Base-by-base conservation (phyloP, 768 basidiomycete genomes). In the Astraeus odoratus region DNA sequence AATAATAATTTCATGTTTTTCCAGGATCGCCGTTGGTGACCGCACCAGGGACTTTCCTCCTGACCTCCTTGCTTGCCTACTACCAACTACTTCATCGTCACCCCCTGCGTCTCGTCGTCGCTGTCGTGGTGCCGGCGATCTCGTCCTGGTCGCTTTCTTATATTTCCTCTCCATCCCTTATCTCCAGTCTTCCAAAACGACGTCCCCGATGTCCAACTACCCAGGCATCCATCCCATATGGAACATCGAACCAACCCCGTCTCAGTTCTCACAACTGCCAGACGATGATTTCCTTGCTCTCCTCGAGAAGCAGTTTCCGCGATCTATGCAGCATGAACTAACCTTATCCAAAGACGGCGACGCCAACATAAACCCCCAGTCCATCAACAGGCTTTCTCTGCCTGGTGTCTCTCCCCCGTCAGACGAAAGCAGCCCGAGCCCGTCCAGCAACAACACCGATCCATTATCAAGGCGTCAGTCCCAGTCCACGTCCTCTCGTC, bases 361-460 rank as follows among this genome's bases (percentile, higher is more conserved):
- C 36, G 69, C 73, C 50, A 71, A 68, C 46, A 68, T 83, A 47
- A 77, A 84, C 55, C 81, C 82, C 0, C 77, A 83, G 61, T 75
- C 61, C 54, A 72, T 83, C 30, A 70, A 71, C 22, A 44, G 43
- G 9, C 72, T 71, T 43, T 69, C 78, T 3, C 61, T 77, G 5
- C 68, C 76, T 19, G 76, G 68, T 47, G 60, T 76, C 35, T 78
- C 75, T 19, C 80, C 86, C 4, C 74, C 78, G 2, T 82, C 82
- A 0, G 86, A 85, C 53, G 83, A 86, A 54, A 86, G 81, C 63
- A 85, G 82, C 49, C 86, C 87, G 27, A 89, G 86, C 53, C 85
- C 88, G 2, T 76, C 81, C 4, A 77, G 76, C 52, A 64, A 68
- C 19, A 51, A 57, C 26, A 67, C 68, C 31, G 66, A 66, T 38